Percentiles rank a stretch among this genome's conserved stretches.
Evolutionary conservation across 805 yeast genomes (phyloP).

Genomic region (Starmerella roubikii): DNA sequence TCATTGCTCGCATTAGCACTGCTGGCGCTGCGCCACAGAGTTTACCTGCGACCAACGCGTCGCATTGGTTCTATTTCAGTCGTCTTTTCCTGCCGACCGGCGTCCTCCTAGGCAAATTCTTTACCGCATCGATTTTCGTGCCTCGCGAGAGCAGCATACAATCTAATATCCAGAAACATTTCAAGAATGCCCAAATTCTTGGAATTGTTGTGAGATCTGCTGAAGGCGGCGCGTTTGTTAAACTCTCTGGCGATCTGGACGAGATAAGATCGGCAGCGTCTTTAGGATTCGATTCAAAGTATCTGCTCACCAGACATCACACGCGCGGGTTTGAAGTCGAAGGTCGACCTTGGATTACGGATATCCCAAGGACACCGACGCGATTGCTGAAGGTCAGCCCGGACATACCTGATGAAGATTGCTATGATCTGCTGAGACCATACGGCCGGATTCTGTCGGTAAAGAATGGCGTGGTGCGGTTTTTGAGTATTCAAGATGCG

Average conservation of each 20-base stretch:
- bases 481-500: conserved; percentile 48
- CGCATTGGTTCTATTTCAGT: conserved; percentile 9
- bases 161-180: neutral
- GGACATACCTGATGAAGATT: conserved; percentile 55
- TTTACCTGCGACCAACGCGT: too few relatives aligned
- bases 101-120: neutral
- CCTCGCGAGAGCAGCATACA: conserved; percentile 4
- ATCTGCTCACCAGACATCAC: conserved; percentile 8
- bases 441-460: conserved; percentile 61
- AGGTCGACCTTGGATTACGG: conserved; percentile 96
- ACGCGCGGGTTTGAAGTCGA: conserved; percentile 51
- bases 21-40: too few relatives aligned
- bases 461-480: conserved; percentile 32
- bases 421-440: conserved; percentile 69
- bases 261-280: conserved; percentile 5
- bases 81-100: conserved; percentile 10
- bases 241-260: conserved; percentile 44
- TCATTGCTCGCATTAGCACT: too few relatives aligned
- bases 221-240: conserved; percentile 92
- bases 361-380: conserved; percentile 65
- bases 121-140: conserved; percentile 13
- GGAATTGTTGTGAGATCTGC: conserved; percentile 57
- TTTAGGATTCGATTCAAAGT: conserved; percentile 8
- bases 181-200: conserved; percentile 31
- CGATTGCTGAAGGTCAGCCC: conserved; percentile 45